Conservation (phyloP, 2,329 filamentous ascomycete species). For the Malbranchea zuffiana region DNA sequence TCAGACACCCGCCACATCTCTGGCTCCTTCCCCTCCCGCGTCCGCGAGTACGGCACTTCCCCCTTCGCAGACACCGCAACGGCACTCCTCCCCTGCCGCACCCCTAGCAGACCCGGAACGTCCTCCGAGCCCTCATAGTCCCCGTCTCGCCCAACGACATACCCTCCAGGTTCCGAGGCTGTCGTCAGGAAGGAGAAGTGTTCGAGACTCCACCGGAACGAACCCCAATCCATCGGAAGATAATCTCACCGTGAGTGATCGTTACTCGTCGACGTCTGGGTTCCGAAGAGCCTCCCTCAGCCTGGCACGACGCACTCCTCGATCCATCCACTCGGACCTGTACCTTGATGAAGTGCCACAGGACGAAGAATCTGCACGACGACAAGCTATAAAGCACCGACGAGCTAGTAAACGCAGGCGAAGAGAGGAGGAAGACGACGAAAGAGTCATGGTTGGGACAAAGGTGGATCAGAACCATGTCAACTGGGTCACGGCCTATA, state of each 20-base stretch:
- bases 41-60: slow-evolving; percentile 25
- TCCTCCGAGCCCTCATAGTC: slow-evolving; percentile 38
- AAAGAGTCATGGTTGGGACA: slow-evolving; percentile 80
- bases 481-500: slow-evolving; percentile 97
- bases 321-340: slow-evolving; percentile 74
- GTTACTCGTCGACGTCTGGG: slow-evolving; percentile 63
- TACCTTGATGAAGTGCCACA: slow-evolving; percentile 72
- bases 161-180: slow-evolving; percentile 76
- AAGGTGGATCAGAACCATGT: slow-evolving; percentile 96
- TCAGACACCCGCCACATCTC: slow-evolving; percentile 20
- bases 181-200: slow-evolving; percentile 46
- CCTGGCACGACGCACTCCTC: slow-evolving; percentile 66
- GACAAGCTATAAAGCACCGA: slow-evolving; percentile 85
- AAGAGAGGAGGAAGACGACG: slow-evolving; percentile 84
- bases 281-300: slow-evolving; percentile 72
- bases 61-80: slow-evolving; percentile 22
- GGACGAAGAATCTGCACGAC: slow-evolving; percentile 79
- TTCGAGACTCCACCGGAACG: slow-evolving; percentile 52
- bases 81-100: slow-evolving; percentile 10
- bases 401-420: slow-evolving; percentile 74
- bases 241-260: slow-evolving; percentile 58
- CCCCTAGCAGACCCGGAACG: slow-evolving; percentile 9
- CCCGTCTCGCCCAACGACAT: slow-evolving; percentile 66
- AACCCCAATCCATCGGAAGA: slow-evolving; percentile 41
- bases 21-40: slow-evolving; percentile 21